phyloP scores from a whole-genome alignment of 2,329 filamentous ascomycete genomes.

The Chalara sp. region DNA sequence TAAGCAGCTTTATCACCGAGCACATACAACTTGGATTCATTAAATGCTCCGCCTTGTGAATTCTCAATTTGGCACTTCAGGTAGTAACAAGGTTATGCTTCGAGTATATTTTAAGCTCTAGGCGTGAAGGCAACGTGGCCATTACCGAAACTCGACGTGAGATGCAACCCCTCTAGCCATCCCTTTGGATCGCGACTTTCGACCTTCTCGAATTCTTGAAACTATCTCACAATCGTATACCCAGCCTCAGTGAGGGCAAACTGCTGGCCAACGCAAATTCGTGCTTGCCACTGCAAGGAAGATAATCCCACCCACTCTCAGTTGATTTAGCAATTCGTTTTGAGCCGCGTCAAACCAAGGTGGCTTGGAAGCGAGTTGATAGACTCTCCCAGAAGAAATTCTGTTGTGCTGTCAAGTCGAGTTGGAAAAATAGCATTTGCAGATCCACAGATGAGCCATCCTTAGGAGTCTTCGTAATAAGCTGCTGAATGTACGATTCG shows the following conservation, averaged over 20 bases:
- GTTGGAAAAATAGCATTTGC: slow-evolving; percentile 52
- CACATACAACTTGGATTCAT: no score
- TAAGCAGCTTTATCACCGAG: no score
- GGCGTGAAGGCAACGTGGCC: no score
- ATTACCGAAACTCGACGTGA: no score
- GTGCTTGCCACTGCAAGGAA: no score
- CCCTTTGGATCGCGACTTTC: no score
- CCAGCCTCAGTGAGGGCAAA: background rate
- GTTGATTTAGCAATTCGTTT: slow-evolving; percentile 29
- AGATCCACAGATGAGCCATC: slow-evolving; percentile 52
- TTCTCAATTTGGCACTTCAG: no score
- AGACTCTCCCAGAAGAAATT: slow-evolving; percentile 46
- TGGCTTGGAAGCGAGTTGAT: slow-evolving; percentile 29
- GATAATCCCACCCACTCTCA: slow-evolving; percentile 28
- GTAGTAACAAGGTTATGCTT: no score
- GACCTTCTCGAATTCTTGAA: no score
- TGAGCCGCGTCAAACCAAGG: slow-evolving; percentile 37
- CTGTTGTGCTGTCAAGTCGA: slow-evolving; percentile 32
- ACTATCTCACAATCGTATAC: background rate
- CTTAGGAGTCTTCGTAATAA: slow-evolving; percentile 48
- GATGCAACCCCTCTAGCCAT: no score
- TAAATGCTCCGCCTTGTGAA: no score
- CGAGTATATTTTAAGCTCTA: no score
- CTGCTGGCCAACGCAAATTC: background rate
- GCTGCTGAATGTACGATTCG: slow-evolving; percentile 58